Evolutionary conservation across 768 basidiomycete genomes (phyloP).

Genomic region (Tulasnella calospora): DNA sequence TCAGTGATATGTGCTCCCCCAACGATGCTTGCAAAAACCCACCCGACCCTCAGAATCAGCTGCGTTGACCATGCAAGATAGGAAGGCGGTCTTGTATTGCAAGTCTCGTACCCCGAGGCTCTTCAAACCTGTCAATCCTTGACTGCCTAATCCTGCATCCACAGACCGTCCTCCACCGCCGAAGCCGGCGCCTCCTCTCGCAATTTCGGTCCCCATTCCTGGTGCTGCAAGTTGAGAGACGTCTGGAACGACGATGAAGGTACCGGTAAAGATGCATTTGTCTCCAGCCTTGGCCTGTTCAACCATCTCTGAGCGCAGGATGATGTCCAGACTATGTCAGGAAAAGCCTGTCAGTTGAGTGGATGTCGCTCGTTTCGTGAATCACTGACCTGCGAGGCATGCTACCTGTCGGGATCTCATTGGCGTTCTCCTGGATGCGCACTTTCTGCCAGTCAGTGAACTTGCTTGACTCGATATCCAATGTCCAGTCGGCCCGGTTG

Average conservation of each 20-base stretch:
- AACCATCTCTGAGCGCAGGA: constrained; percentile 90
- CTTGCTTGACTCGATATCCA: constrained; percentile 92
- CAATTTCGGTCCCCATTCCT: constrained; percentile 88
- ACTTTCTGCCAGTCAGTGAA: constrained; percentile 99
- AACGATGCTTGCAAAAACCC: constrained; percentile 36
- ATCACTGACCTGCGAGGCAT: constrained; percentile 71
- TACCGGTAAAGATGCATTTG: constrained; percentile 95
- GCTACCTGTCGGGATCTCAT: constrained; percentile 95
- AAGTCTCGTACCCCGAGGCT: constrained; percentile 90
- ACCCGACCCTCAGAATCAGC: constrained; percentile 69
- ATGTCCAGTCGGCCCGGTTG: constrained; percentile 84
- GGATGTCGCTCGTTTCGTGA: background rate
- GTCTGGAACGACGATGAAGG: constrained; percentile 97
- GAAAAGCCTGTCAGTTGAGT: background rate
- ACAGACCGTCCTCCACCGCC: constrained; percentile 58
- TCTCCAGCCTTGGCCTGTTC: constrained; percentile 99
- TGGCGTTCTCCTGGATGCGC: constrained; percentile 96
- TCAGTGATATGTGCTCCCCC: background rate
- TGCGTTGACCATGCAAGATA: constrained; percentile 96
- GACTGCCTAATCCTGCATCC: constrained; percentile 47
- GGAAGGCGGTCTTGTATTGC: constrained; percentile 97
- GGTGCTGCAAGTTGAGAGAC: constrained; percentile 93
- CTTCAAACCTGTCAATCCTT: constrained; percentile 91
- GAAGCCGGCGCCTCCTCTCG: constrained; percentile 65
- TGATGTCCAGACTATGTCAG: constrained; percentile 73